Base-by-base conservation (phyloP, 805 yeast genomes). In the Wickerhamiella vanderwaltii region DNA sequence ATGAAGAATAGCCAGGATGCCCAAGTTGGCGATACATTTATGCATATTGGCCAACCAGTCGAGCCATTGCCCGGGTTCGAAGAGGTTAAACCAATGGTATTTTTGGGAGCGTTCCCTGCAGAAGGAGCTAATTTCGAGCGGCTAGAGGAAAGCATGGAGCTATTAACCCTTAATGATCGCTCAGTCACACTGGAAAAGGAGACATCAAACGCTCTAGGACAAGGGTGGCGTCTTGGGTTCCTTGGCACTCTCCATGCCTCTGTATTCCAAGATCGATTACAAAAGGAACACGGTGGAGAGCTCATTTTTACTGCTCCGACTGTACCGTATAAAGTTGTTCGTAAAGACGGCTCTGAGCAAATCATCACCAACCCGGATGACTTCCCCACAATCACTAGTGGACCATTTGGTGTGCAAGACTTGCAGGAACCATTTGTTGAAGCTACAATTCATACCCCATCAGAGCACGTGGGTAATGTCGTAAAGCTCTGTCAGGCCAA, bases 41-140 rank as follows among this genome's bases (percentile, higher is more conserved):
- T 75, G 69, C 51, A 50, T 1, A 50, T 50, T 12, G 80, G 79
- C 4, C 56, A 60, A 17, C 69, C 67, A 25, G 76, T 81, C 2
- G 83, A 77, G 48, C 79, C 95, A 1, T 66, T 88, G 19, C 95
- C 93, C 1, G 97, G 97, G 1, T 91, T 88, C 59, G 96, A 87
- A 60, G 95, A 85, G 53, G 87, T 94, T 1, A 87, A 91, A 59
- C 95, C 97, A 1, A 91, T 91, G 97, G 97, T 88, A 6, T 91
- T 88, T 58, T 93, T 88, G 37, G 97, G 97, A 11, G 98, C 97
- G 0, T 88, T 85, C 52, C 97, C 98, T 0, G 91, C 95, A 0
- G 95, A 88, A 54, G 95, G 95, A 4, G 71, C 79, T 0, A 95
- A 88, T 53, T 88, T 88, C 59, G 81, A 82, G 46, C 79, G 73